phyloP scores from a whole-genome alignment of 2,329 filamentous ascomycete genomes.

The Clonostachys chloroleuca region DNA sequence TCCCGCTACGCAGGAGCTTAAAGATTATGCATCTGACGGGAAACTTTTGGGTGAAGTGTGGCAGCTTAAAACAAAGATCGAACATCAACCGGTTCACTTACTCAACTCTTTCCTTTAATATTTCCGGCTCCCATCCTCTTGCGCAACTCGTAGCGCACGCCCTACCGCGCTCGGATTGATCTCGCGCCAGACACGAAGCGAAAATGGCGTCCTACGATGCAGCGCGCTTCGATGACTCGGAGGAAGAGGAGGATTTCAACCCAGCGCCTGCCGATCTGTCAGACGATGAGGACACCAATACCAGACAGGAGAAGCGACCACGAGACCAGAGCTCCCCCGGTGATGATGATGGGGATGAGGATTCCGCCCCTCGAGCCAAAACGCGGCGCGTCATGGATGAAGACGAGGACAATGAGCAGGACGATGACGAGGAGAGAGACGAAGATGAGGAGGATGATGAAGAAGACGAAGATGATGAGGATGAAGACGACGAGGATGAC shows the following conservation, averaged over 20 bases:
- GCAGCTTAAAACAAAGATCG: too few relatives aligned
- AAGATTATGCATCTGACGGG: too few relatives aligned
- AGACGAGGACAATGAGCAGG: slow-evolving; percentile 24
- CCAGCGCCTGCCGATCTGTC: slow-evolving; percentile 70
- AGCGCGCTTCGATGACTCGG: slow-evolving; percentile 55
- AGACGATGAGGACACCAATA: slow-evolving; percentile 47
- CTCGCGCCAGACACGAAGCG: slow-evolving; percentile 1
- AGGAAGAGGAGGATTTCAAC: slow-evolving; percentile 88
- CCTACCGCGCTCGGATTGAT: too few relatives aligned
- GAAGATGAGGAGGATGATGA: slow-evolving; percentile 24
- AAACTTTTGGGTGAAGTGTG: too few relatives aligned
- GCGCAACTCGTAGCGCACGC: too few relatives aligned
- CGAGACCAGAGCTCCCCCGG: slow-evolving; percentile 9
- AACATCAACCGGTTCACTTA: too few relatives aligned
- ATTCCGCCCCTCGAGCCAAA: slow-evolving; percentile 9
- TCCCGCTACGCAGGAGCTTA: too few relatives aligned
- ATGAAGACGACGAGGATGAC: slow-evolving; percentile 61
- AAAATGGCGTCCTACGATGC: slow-evolving; percentile 43
- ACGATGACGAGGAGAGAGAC: slow-evolving; percentile 26
- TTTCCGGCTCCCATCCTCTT: too few relatives aligned
- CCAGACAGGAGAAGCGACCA: slow-evolving; percentile 17
- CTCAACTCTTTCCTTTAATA: too few relatives aligned
- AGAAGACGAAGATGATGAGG: slow-evolving; percentile 54
- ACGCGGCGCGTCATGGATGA: slow-evolving; percentile 32
- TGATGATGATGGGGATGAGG: slow-evolving; percentile 32